Evolutionary conservation across 2,329 filamentous ascomycete genomes (phyloP), one percentile per base, ranked within the genome.

Genomic region (Pseudogymnoascus sp.): DNA sequence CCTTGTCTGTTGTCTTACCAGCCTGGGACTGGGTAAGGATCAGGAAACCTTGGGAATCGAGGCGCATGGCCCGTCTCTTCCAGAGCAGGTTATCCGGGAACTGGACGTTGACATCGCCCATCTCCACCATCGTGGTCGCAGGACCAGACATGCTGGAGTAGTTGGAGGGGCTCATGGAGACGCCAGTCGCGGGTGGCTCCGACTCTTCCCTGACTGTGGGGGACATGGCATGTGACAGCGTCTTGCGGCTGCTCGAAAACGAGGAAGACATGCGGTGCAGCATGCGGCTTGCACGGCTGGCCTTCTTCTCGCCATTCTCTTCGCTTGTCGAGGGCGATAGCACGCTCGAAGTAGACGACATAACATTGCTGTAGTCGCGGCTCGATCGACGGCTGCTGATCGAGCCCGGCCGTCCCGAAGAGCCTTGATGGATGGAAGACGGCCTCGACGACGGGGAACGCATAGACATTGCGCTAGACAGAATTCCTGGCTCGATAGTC

Each of bases 1-100:
- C 68, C 66, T 83, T 75, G 39, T 72, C 72, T 47, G 70, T 69
- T 3, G 67, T 65, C 10, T 69, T 72, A 36, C 73, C 71, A 33
- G 70, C 67, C 17, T 71, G 83, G 17, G 85, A 82, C 64, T 85
- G 85, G 41, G 87, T 89, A 64, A 99, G 81, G 62, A 96, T 86
- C 39, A 99, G 78, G 74, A 89, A 92, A 15, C 93, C 94, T 63
- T 88, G 81, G 7, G 86, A 84, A 73, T 97, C 92, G 62, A 99
- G 84, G 66, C 88, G 88, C 75, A 97, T 86, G 69, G 88, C 92
- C 63, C 94, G 86, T 61, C 93, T 88, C 78, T 97, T 99, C 94
- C 94, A 99, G 10, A 99, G 81, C 54, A 99, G 80, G 61, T 91
- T 96, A 71, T 97, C 93, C 0, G 94, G 94, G 72, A 99, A 97